phyloP scores from a whole-genome alignment of 345 rosid genomes.

The Lumnitzera littorea region DNA sequence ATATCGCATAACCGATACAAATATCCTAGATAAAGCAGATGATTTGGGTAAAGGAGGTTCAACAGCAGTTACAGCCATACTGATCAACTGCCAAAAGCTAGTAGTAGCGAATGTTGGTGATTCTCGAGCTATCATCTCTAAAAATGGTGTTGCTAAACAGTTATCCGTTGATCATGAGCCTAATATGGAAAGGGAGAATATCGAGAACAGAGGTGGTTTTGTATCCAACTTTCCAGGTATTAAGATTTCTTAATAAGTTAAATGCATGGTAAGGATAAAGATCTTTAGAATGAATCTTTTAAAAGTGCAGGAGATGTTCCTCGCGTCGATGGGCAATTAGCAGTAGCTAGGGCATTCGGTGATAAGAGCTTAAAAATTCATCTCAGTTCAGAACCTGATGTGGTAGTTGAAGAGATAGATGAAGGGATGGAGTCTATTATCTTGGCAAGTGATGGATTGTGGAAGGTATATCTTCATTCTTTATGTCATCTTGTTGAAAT shows the following conservation, averaged over 20 bases:
- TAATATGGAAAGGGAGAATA: constrained; percentile 46
- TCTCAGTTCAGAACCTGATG: constrained; percentile 87
- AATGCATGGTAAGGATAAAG: not conserved
- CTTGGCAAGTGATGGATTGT: constrained; percentile 87
- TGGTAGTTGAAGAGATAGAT: constrained; percentile 39
- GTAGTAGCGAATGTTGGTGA: constrained; percentile 93
- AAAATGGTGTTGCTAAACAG: constrained; percentile 60
- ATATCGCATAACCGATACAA: constrained; percentile 54
- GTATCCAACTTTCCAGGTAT: constrained; percentile 85
- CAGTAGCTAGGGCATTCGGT: constrained; percentile 95
- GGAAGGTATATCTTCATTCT: constrained; percentile 54
- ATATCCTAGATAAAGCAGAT: constrained; percentile 56
- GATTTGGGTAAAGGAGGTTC: constrained; percentile 90
- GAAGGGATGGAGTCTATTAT: constrained; percentile 62
- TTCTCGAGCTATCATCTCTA: constrained; percentile 81
- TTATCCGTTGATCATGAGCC: constrained; percentile 93
- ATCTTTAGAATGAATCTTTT: not conserved
- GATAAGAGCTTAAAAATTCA: constrained; percentile 82
- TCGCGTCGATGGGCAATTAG: constrained; percentile 87
- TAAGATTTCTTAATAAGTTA: not conserved
- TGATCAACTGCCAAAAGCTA: constrained; percentile 63
- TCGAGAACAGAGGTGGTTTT: constrained; percentile 83
- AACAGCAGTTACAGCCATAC: constrained; percentile 86
- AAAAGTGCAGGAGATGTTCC: constrained; percentile 72
- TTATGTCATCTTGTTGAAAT: not conserved